Conservation (phyloP, 2,329 filamentous ascomycete species). For the Aspergillus aculeatinus region DNA sequence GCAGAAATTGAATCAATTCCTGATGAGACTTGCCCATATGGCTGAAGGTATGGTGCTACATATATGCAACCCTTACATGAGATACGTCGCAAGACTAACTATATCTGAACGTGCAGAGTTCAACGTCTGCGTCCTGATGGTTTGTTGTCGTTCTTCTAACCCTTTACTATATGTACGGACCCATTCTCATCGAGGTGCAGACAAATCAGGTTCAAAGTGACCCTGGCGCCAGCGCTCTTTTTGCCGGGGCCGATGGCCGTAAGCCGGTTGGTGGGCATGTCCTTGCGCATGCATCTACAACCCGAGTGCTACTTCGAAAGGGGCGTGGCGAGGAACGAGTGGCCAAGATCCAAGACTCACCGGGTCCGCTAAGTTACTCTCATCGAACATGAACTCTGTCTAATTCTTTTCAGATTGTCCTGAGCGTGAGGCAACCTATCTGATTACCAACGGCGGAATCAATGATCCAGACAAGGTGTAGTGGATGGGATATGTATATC, state of each 20-base stretch:
- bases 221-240: conserved; percentile 66
- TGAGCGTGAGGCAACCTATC: conserved; percentile 67
- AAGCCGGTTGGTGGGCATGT: conserved; percentile 68
- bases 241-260: conserved; percentile 65
- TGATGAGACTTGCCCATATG: conserved; percentile 63
- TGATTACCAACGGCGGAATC: conserved; percentile 69
- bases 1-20: conserved; percentile 65
- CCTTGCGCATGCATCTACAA: conserved; percentile 67
- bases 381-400: conserved; percentile 11
- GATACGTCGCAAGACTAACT: conserved; percentile 9
- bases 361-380: conserved; percentile 47
- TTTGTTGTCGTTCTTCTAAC: conserved; percentile 26
- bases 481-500: conserved; percentile 5
- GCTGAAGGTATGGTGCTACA: conserved; percentile 53
- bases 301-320: conserved; percentile 65
- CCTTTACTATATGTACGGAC: not conserved
- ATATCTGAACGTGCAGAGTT: conserved; percentile 51
- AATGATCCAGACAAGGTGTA: conserved; percentile 64
- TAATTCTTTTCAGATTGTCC: conserved; percentile 57
- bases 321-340: conserved; percentile 69
- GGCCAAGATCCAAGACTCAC: conserved; percentile 67
- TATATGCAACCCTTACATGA: not conserved
- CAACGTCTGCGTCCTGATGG: conserved; percentile 65
- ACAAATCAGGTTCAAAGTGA: conserved; percentile 73
- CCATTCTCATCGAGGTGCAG: conserved; percentile 31